A percentile compares a stretch with the other conserved stretches of the same genome.
Evolutionary conservation across 164 flowering plant genomes (phyloP).

Genomic region (Kalanchoe fedtschenkoi): DNA sequence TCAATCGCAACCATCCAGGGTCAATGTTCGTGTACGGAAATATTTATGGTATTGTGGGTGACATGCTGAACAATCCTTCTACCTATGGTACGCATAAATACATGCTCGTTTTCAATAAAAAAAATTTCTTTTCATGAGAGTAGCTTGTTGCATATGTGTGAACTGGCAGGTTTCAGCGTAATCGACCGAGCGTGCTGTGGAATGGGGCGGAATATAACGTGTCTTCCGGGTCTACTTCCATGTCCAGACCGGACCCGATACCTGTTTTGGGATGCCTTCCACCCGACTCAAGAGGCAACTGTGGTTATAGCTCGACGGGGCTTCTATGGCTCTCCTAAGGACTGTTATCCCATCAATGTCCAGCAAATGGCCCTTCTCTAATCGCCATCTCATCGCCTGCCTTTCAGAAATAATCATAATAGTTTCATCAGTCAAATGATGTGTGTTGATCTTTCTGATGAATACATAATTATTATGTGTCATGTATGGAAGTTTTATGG

Average conservation of each 20-base stretch:
- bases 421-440: too few relatives aligned
- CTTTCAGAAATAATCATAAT: too few relatives aligned
- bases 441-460: too few relatives aligned
- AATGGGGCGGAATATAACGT: constrained; percentile 45
- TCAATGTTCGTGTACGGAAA: constrained; percentile 48
- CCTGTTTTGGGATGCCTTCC: constrained; percentile 73
- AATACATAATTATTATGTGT: too few relatives aligned
- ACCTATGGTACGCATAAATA: constrained; percentile 29
- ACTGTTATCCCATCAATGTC: constrained; percentile 51
- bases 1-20: constrained; percentile 41
- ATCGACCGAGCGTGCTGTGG: constrained; percentile 54
- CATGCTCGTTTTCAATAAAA: not conserved
- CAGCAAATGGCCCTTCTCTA: constrained; percentile 40
- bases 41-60: constrained; percentile 43
- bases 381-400: too few relatives aligned
- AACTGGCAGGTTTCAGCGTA: constrained; percentile 38
- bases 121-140: not conserved
- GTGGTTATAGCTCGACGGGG: constrained; percentile 40
- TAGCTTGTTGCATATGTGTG: not conserved
- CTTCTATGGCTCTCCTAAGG: constrained; percentile 38
- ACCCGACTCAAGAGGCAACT: constrained; percentile 51
- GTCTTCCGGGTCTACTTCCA: constrained; percentile 38
- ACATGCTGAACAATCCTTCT: constrained; percentile 54
- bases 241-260: constrained; percentile 40
- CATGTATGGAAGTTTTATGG: too few relatives aligned